Base-by-base conservation (phyloP, 1,284 basidiomycete genomes). In the Ganoderma leucocontextum region DNA sequence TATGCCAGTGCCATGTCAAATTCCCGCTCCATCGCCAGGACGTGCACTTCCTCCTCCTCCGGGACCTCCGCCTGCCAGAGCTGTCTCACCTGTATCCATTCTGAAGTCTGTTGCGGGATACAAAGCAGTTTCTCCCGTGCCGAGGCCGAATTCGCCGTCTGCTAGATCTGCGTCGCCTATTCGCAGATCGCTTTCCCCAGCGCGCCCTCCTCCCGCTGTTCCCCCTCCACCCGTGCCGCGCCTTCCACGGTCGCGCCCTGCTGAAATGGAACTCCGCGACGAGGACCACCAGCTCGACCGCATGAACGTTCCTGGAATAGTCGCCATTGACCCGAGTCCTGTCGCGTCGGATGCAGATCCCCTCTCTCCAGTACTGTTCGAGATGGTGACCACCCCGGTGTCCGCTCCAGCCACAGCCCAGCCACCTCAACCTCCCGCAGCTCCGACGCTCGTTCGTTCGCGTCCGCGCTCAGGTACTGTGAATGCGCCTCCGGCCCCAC, bases 381-480 rank as follows among this genome's bases (percentile, higher is more conserved):
- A 72, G 64, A 65, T 72, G 53, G 63, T 72, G 52, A 69, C 69
- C 6, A n/a, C 55, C 19, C 64, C 67, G 17, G 12, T 60, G 22
- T 33, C 36, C n/a, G 58, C 60, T 25, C 62, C 57, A 19, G 47
- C 44, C 38, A 62, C 55, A 9, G 35, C 52, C n/a, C 58, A 36
- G 17, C 60, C 64, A 22, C 42, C 60, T 39, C 61, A 65, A 13
- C 62, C 42, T 2, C 60, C 66, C 35, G n/a, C 70, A 25, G 64
- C 65, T 35, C 64, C 71, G 12, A 29, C 65, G 3, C 57, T 65
- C 8, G 63, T 69, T 49, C 72, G 66, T 49, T 60, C 67, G 15
- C 78, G 78, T 33, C 60, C 70, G 5, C 75, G 75, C 19, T 75
- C 78, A 7, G 76, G 77, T 2, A 78, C 77, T 17, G 67, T 78